These are phyloP conservation scores for Coprinopsis cinerea DNA, from an alignment of 768 basidiomycete species.

Conservation along the genomic window DNA sequence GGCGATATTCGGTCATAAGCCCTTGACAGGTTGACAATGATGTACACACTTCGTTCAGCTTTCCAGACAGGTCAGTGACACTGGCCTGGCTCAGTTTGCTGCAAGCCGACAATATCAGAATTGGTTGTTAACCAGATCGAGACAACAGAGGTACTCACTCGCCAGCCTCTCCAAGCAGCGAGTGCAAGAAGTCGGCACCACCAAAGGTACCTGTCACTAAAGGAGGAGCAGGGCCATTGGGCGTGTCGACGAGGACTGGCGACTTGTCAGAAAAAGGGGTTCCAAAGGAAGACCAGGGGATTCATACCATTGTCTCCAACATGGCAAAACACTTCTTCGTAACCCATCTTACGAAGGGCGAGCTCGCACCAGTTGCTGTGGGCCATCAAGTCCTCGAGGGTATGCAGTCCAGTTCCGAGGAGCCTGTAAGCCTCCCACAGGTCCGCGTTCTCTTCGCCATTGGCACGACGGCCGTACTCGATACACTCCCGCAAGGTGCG, in stretches of 20 bases:
- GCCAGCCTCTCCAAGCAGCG: conserved; percentile 58
- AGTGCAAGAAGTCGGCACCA: conserved; percentile 62
- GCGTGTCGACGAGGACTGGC: conserved; percentile 46
- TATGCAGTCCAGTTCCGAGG: conserved; percentile 62
- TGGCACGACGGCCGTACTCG: conserved; percentile 53
- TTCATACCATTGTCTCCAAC: conserved; percentile 55
- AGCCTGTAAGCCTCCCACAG: conserved; percentile 66
- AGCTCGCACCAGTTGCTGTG: conserved; percentile 82
- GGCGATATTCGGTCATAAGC: background rate
- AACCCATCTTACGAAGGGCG: conserved; percentile 61
- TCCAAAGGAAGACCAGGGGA: background rate
- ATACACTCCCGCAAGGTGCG: conserved; percentile 62
- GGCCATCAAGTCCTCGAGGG: conserved; percentile 69
- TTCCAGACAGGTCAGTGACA: conserved; percentile 50
- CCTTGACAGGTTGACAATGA: background rate
- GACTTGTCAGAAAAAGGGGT: conserved; percentile 17
- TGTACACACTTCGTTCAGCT: conserved; percentile 37
- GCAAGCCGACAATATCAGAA: conserved; percentile 2
- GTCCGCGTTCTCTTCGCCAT: conserved; percentile 47
- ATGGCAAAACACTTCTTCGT: conserved; percentile 70
- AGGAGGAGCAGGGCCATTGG: conserved; percentile 51
- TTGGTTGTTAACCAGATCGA: background rate
- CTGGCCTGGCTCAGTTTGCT: conserved; percentile 57
- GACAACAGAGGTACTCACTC: conserved; percentile 34
- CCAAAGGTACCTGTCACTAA: conserved; percentile 68